phyloP scores from a whole-genome alignment of 495 filamentous ascomycete genomes.

The Bathelium albidoporum region DNA sequence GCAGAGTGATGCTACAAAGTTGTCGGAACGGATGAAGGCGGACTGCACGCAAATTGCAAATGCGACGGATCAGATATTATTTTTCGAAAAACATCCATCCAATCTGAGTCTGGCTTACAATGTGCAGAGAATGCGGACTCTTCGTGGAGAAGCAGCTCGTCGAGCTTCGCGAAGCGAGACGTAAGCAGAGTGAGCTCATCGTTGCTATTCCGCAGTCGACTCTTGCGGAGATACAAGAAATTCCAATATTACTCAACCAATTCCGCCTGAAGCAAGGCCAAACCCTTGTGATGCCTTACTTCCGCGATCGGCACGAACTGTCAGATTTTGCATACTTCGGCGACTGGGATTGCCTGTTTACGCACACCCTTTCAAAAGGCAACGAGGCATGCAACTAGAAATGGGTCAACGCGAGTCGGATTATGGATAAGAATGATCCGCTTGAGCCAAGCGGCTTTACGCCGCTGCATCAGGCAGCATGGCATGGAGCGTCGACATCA shows the following conservation, averaged over 20 bases:
- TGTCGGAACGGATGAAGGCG: background rate
- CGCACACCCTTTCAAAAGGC: background rate
- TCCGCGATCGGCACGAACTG: background rate
- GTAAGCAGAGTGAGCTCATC: background rate
- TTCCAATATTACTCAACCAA: background rate
- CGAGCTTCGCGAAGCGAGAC: background rate
- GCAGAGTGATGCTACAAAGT: background rate
- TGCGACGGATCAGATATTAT: background rate
- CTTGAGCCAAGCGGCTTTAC: background rate
- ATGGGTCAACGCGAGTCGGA: background rate
- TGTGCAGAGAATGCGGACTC: background rate
- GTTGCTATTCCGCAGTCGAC: background rate
- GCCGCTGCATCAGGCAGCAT: background rate
- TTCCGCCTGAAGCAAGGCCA: background rate
- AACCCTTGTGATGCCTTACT: background rate
- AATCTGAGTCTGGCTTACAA: background rate
- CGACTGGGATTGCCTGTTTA: background rate
- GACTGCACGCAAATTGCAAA: background rate
- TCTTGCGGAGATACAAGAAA: background rate
- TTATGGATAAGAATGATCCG: background rate
- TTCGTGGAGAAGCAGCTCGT: background rate
- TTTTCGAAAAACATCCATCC: background rate
- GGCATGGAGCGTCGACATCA: background rate
- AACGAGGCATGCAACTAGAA: background rate
- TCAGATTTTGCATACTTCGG: background rate